Conservation (phyloP, 345 rosid species). For the Cardamine occulta region DNA sequence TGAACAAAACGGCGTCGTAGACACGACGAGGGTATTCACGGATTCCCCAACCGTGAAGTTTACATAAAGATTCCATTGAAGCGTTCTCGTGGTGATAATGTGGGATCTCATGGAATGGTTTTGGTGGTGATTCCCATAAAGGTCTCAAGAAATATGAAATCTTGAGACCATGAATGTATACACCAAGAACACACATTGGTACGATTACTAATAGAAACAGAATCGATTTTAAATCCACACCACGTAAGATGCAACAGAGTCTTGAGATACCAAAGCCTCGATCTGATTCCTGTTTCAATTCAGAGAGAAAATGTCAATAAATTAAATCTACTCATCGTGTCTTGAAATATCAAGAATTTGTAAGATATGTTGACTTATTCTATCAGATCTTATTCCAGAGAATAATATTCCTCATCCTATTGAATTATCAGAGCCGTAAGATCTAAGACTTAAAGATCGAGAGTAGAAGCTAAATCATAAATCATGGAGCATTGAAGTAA, state of each 20-base stretch:
- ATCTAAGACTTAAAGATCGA: slow-evolving; percentile 25
- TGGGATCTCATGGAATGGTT: slow-evolving; percentile 72
- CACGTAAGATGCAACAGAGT: slow-evolving; percentile 85
- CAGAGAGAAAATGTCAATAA: slow-evolving; percentile 3
- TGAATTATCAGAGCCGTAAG: slow-evolving; percentile 8
- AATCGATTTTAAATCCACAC: slow-evolving; percentile 73
- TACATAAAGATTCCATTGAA: slow-evolving; percentile 78
- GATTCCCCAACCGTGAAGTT: slow-evolving; percentile 84
- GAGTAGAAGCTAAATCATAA: neutral
- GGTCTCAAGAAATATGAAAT: slow-evolving; percentile 83
- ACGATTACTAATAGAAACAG: slow-evolving; percentile 67
- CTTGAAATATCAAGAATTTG: slow-evolving; percentile 5
- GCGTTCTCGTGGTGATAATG: slow-evolving; percentile 86
- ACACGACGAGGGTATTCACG: slow-evolving; percentile 89
- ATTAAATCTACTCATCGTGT: neutral
- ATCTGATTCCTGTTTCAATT: slow-evolving; percentile 69
- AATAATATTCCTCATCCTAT: neutral
- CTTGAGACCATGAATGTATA: slow-evolving; percentile 73
- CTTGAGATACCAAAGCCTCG: slow-evolving; percentile 78
- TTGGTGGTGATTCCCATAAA: slow-evolving; percentile 86
- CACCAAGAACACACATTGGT: slow-evolving; percentile 68
- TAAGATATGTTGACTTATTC: neutral
- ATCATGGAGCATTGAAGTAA: slow-evolving; percentile 27
- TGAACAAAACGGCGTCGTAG: slow-evolving; percentile 80
- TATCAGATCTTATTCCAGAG: slow-evolving; percentile 11